Conservation (phyloP, 129 eudicot species). For the Arctium lappa region DNA sequence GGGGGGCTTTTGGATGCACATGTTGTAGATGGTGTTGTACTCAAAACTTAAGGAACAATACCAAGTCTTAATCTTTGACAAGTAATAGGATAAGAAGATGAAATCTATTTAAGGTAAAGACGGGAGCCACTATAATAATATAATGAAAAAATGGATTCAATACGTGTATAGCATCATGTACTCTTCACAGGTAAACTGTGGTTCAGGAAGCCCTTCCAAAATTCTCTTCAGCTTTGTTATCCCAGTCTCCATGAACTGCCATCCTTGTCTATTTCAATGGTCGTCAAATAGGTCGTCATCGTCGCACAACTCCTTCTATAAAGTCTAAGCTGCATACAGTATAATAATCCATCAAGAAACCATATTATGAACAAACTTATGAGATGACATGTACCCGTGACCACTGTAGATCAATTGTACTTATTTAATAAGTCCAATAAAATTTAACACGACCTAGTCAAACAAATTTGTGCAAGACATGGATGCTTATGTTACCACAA, state of each 20-base stretch:
- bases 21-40: conserved; percentile 59
- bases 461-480: too few relatives aligned
- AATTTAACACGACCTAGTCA: too few relatives aligned
- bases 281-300: conserved; percentile 28
- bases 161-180: conserved; percentile 73
- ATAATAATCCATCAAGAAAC: conserved; percentile 4
- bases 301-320: conserved; percentile 9
- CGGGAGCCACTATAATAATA: too few relatives aligned
- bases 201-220: conserved; percentile 44
- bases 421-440: too few relatives aligned
- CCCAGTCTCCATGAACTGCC: conserved; percentile 55
- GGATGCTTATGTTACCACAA: too few relatives aligned
- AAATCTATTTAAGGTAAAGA: not conserved
- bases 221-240: conserved; percentile 52
- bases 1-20: conserved; percentile 84
- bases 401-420: too few relatives aligned
- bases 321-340: not conserved
- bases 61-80: too few relatives aligned
- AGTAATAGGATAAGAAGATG: not conserved
- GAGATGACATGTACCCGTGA: too few relatives aligned
- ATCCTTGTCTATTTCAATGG: conserved; percentile 48
- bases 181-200: conserved; percentile 55
- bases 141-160: not conserved
- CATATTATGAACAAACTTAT: too few relatives aligned
- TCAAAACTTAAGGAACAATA: conserved; percentile 11